Base-by-base conservation (phyloP, 2,329 filamentous ascomycete species). In the Hypoxylon rubiginosum region DNA sequence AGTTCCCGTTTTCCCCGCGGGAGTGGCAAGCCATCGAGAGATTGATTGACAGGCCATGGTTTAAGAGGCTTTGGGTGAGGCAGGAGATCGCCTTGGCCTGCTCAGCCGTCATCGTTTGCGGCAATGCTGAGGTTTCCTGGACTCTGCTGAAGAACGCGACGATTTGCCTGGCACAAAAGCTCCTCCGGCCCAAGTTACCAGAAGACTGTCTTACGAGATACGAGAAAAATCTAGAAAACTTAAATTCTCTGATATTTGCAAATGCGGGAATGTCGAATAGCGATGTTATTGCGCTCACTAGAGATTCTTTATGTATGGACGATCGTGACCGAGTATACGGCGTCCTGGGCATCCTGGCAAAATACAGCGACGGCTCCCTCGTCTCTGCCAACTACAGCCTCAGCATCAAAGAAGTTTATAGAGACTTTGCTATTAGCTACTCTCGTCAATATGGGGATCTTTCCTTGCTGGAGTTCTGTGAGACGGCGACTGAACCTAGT, bases 11-110 rank as follows among this genome's bases (percentile, higher is more conserved):
- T 17, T 57, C 28, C 17, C 41, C 19, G 4, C 17, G 21, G 48
- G 54, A 57, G 30, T 49, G 28, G 54, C 39, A 48, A 11, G 41
- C 53, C 11, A 56, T 56, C 41, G n/a, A 45, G 30, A 45, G 11
- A 8, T 10, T 56, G 6, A 34, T 56, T 8, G 41, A 45, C 10
- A 41, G 41, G 17, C n/a, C 17, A 8, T 56, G 53, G 53, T 56
- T 36, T 24, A 45, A 36, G 28, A 46, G 53, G 32, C 53, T 56
- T 10, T 56, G 53, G 53, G 53, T 56, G 39, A 46, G 53, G 28
- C 41, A 56, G 24, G 53, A 56, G 28, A 56, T 56, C 34, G 41
- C 41, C 3, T 41, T 56, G 26, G 53, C 53, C 6, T 21, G 21
- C 8, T 8, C 24, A 3, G 53, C 53, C 4, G 13, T 30, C n/a